Base-by-base conservation (phyloP, 164 flowering plant genomes). In the Warburgia ugandensis region DNA sequence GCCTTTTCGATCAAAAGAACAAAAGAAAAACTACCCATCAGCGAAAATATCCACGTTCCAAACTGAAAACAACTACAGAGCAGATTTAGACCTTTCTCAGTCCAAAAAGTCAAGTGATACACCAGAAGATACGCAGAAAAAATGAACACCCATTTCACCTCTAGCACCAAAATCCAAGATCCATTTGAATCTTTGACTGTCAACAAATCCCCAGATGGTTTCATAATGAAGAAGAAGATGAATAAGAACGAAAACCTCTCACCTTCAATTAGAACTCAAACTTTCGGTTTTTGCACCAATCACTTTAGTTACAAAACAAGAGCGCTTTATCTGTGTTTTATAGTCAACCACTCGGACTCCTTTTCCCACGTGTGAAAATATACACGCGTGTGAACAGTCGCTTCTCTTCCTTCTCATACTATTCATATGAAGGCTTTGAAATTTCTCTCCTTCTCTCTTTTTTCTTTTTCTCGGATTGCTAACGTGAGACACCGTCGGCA, bases 351-450 rank as follows among this genome's bases (percentile, higher is more conserved):
- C 20, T 29, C 4, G 4, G 35, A 48, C 39, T 7, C 39, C 4
- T 36, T n/a, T n/a, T n/a, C 39, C 39, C 41, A 37, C 41, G 41
- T 37, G 41, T 37, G 41, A 50, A 50, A 23, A 32, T 10, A 21
- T 33, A 13, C 13, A 11, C 39, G 26, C 42, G 29, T 33, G 49
- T 45, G 49, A 45, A 45, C 27, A 45, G 31, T 36, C 20, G 12
- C 5, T 5, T 23, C 17, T 45, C 14, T 9, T 23, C 30, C 19
- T 3, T 19, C n/a, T 27, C 29, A 13, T 8, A 28, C 32, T 23
- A 28, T 27, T 45, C 49, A 22, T 25, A 27, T 14, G 49, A 5
- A 8, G 16, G 6, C 30, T 37, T 10, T 20, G 5, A 37, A 37
- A 13, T 1, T 20, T 11, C 17, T 37, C 9, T 12, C n/a, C 39